phyloP scores from a whole-genome alignment of 192 early-diverging fungal genomes.

The Backusella australiensis region DNA sequence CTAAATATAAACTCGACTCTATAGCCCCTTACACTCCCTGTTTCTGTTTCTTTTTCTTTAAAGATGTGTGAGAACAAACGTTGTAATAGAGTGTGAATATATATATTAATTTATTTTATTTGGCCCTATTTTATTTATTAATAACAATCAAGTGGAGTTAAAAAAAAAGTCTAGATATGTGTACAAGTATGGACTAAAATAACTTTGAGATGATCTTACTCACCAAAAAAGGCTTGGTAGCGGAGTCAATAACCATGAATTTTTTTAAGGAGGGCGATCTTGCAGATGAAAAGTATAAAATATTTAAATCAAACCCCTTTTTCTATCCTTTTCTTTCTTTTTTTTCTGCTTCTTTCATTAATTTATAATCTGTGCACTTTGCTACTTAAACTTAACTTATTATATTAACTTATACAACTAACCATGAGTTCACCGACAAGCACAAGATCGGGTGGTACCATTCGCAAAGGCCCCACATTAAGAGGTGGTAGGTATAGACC shows the following conservation, averaged over 20 bases:
- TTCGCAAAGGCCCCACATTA: slow-evolving; percentile 22
- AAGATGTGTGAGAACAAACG: neutral
- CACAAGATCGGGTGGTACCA: neutral
- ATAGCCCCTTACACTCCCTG: neutral
- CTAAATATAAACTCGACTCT: neutral
- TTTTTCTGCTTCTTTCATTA: neutral
- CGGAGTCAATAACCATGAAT: neutral
- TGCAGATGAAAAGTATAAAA: neutral
- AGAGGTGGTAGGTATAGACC: slow-evolving; percentile 20
- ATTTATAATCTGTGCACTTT: neutral
- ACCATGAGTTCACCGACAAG: neutral
- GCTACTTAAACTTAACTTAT: neutral
- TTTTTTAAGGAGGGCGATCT: neutral
- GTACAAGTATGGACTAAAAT: neutral
- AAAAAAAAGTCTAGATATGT: slow-evolving; percentile 4
- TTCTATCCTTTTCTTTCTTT: neutral
- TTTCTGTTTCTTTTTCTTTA: neutral
- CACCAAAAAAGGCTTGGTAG: neutral
- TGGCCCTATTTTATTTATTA: neutral
- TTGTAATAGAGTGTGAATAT: neutral
- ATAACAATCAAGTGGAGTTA: slow-evolving; percentile 2
- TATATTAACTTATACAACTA: neutral
- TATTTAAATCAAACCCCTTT: neutral
- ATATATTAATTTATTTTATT: neutral
- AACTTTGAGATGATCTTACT: neutral